These are phyloP conservation scores for Sporothrix mexicana DNA, from an alignment of 2,329 filamentous ascomycete genomes.

Conservation along the genomic window DNA sequence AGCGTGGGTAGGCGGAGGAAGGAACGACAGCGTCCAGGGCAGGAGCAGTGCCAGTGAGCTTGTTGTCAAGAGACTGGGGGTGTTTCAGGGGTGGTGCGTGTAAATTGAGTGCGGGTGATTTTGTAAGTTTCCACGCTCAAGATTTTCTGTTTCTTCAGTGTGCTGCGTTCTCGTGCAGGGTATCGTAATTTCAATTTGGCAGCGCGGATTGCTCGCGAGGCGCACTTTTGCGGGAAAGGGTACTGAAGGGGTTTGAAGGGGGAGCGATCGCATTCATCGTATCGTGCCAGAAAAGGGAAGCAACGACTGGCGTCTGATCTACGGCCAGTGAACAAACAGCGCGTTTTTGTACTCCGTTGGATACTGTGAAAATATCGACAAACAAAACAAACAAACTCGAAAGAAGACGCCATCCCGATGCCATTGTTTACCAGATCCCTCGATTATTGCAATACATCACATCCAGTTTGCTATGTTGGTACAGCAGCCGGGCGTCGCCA, in stretches of 20 bases:
- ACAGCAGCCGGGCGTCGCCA: slow-evolving; percentile 30
- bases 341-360: slow-evolving; percentile 1
- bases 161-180: slow-evolving; percentile 2
- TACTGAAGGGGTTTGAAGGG: slow-evolving; percentile 15
- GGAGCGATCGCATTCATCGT: slow-evolving; percentile 19
- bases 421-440: too few relatives aligned
- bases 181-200: slow-evolving; percentile 17
- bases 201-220: slow-evolving; percentile 5
- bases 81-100: slow-evolving; percentile 24
- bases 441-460: too few relatives aligned
- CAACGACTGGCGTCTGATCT: background rate
- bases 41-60: background rate
- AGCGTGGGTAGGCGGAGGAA: background rate
- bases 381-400: background rate
- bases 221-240: background rate
- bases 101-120: background rate
- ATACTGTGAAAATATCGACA: background rate
- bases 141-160: background rate
- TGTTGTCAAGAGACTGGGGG: background rate
- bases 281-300: background rate
- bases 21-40: background rate
- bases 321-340: background rate
- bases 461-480: background rate
- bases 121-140: background rate
- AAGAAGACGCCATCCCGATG: background rate